A percentile compares a stretch with the other conserved stretches of the same genome.
Evolutionary conservation across 306 rosid species (phyloP).

Genomic region (Cicer chorassanicum): DNA sequence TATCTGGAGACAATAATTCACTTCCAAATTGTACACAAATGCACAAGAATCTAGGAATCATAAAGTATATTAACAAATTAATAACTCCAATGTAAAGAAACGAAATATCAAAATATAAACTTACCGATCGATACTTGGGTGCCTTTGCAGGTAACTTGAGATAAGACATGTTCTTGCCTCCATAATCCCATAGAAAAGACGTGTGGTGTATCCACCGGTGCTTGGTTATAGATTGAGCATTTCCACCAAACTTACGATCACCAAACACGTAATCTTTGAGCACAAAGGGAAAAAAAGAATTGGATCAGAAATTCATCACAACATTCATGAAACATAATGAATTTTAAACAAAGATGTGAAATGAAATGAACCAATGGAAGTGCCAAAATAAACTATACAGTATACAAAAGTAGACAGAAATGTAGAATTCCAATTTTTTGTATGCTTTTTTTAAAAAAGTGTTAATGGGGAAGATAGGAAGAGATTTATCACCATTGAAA

Average conservation of each 20-base stretch:
- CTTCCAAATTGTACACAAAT: not conserved
- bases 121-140: conserved; percentile 81
- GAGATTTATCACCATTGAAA: conserved; percentile 23
- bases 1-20: not conserved
- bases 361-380: not conserved
- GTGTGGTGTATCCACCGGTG: conserved; percentile 94
- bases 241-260: conserved; percentile 86
- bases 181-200: conserved; percentile 91
- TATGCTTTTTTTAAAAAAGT: conserved; percentile 14
- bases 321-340: not conserved
- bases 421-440: not conserved
- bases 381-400: conserved; percentile 8
- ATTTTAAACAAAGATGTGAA: conserved; percentile 7
- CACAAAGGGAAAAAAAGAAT: conserved; percentile 37
- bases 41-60: not conserved
- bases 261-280: conserved; percentile 86
- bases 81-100: not conserved
- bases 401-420: conserved; percentile 19
- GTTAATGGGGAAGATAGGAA: not conserved
- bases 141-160: conserved; percentile 77
- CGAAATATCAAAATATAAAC: conserved; percentile 12
- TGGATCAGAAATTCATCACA: conserved; percentile 35
- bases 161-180: conserved; percentile 80
- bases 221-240: conserved; percentile 93
- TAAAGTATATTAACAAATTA: not conserved